Percentiles rank a stretch among this genome's conserved stretches.
phyloP scores from a whole-genome alignment of 1,139 yeast genomes.

The Suhomyces chickasaworum region DNA sequence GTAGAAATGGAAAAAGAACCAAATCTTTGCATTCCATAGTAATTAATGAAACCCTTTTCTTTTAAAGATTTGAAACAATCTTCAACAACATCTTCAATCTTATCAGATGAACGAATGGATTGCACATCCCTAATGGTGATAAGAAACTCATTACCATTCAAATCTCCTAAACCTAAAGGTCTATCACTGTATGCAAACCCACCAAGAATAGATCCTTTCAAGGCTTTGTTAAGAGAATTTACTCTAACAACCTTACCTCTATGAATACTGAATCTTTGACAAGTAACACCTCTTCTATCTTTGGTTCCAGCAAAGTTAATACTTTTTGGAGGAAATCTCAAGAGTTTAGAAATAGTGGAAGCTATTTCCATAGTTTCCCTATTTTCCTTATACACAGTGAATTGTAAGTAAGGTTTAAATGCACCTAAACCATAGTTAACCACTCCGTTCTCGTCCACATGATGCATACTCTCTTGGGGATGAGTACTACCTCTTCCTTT shows the following conservation, averaged over 20 bases:
- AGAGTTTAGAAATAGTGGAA: slow-evolving; percentile 65
- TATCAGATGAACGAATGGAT: slow-evolving; percentile 31
- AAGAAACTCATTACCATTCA: slow-evolving; percentile 83
- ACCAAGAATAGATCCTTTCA: slow-evolving; percentile 76
- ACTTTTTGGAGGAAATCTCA: slow-evolving; percentile 68
- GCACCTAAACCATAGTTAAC: slow-evolving; percentile 67
- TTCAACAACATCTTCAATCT: slow-evolving; percentile 46
- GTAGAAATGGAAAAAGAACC: slow-evolving; percentile 95
- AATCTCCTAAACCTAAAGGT: slow-evolving; percentile 74
- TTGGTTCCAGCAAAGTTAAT: slow-evolving; percentile 93
- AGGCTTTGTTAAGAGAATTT: slow-evolving; percentile 69
- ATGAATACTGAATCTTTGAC: slow-evolving; percentile 75
- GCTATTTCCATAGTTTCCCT: slow-evolving; percentile 98
- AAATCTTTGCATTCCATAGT: slow-evolving; percentile 96
- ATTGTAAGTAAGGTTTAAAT: slow-evolving; percentile 67
- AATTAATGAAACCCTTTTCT: slow-evolving; percentile 81
- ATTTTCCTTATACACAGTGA: slow-evolving; percentile 87
- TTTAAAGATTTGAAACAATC: slow-evolving; percentile 60
- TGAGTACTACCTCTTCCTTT: slow-evolving; percentile 20
- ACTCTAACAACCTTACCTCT: slow-evolving; percentile 78
- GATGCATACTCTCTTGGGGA: slow-evolving; percentile 50
- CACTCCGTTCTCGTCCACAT: slow-evolving; percentile 50
- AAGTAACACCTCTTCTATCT: slow-evolving; percentile 94
- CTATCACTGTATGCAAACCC: slow-evolving; percentile 68
- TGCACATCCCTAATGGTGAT: slow-evolving; percentile 78